Evolutionary conservation across 352 stramenopile species (phyloP).

Genomic region (Globisporangium middletonii): DNA sequence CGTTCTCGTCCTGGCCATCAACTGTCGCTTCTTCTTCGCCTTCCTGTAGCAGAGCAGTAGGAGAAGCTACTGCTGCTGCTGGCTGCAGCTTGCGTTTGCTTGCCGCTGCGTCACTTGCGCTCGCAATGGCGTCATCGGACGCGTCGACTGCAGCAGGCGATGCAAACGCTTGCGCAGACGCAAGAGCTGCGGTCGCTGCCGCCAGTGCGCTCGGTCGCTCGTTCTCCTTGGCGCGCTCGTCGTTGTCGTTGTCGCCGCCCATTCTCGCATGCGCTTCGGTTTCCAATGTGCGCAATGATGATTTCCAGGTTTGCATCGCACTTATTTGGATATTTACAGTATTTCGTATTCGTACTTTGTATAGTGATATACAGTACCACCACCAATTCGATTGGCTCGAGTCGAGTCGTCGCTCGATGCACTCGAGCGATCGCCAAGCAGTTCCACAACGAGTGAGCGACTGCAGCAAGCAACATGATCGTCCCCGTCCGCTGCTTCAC

Average conservation of each 20-base stretch:
- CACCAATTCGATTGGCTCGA: constrained; percentile 1
- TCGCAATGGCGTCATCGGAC: background rate
- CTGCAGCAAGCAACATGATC: constrained; percentile 86
- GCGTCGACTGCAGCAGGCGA: background rate
- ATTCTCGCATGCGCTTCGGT: no score
- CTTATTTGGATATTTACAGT: background rate
- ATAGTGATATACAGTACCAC: background rate
- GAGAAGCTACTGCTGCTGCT: background rate
- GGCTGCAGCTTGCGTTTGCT: background rate
- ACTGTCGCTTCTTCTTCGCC: constrained; percentile 2
- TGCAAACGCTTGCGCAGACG: background rate
- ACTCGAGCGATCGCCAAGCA: background rate
- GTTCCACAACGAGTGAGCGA: background rate
- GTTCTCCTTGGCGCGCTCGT: constrained; percentile 11
- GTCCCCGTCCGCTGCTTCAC: constrained; percentile 99
- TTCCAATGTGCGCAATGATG: no score
- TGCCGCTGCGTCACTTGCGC: background rate
- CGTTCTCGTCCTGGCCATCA: constrained; percentile 1
- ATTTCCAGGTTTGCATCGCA: background rate
- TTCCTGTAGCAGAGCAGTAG: background rate
- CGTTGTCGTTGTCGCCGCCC: background rate
- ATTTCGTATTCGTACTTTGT: background rate
- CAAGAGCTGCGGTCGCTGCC: background rate
- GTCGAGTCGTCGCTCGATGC: background rate
- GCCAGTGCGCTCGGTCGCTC: background rate